Evolutionary conservation across 208 protist genomes (phyloP), one percentile per base, ranked within the genome.

Genomic region (Jaenimonas drosophilae): DNA sequence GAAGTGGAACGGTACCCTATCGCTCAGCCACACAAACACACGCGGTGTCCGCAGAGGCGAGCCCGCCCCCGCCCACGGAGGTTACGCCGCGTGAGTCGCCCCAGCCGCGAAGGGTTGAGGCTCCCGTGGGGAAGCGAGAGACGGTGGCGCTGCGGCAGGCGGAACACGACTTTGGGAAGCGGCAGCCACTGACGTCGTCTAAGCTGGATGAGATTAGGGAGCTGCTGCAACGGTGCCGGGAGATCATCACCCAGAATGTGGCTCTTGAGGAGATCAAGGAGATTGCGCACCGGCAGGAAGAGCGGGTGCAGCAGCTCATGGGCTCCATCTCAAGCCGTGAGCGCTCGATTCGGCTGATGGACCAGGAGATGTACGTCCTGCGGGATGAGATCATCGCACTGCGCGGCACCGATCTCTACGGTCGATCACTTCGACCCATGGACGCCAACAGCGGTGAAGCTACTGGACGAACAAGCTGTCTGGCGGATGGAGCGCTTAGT

Each of bases 401-500:
- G 26, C 11, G 27, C 23, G 59, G 52, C n/a, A 24, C 20, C 14
- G 63, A 77, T 40, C 46, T 72, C 17, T 61, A 38, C 12, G 63
- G 63, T 3, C 25, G 40, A 26, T 12, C 36, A 7, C 26, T 56
- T 33, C 28, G 24, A 2, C 52, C 31, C 14, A 14, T 6, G 16
- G n/a, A n/a, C n/a, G n/a, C n/a, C n/a, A n/a, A n/a, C n/a, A n/a
- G n/a, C 52, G 17, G 44, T 61, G 33, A 41, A 34, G 27, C n/a
- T n/a, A n/a, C n/a, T n/a, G n/a, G n/a, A n/a, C n/a, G n/a, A n/a
- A n/a, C n/a, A n/a, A 56, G 6, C 28, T 20, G 31, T 21, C 44
- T 71, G 45, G 70, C 59, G 45, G 70, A 68, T 28, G 67, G 70
- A 9, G 67, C 68, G 27, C 27, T 74, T 29, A 56, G 55, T 0